Evolutionary conservation across 371 early-diverging fungal genomes (phyloP), one percentile per base, ranked within the genome.

Genomic region (Lichtheimia hyalospora): DNA sequence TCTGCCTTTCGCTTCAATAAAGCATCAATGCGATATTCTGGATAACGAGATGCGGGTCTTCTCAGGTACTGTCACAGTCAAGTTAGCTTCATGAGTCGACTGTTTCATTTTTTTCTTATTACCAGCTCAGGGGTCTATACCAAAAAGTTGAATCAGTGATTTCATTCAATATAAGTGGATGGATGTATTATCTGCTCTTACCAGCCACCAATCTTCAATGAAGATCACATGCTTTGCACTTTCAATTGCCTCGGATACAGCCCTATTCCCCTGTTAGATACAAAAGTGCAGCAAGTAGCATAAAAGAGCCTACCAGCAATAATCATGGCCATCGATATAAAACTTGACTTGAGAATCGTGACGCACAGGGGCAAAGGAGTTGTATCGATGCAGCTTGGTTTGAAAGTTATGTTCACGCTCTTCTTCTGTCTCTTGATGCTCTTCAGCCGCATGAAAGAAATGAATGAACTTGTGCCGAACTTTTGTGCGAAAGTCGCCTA

Each of bases 171-270:
- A 34, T 10, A 34, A 34, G 10, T 34, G 3, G n/a, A 27, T 27
- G 27, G 7, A 34, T 21, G 40, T 52, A 20, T 6, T 10, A 41
- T 52, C 15, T 16, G 44, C 24, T 16, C 64, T 75, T 80, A 86
- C 87, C 80, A 93, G 75, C 92, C 96, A 96, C 97, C 97, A 97
- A 73, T 93, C 97, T 39, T 84, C 84, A 63, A 96, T 94, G 69
- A 89, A 95, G 50, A 96, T 90, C 60, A 78, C 81, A 27, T 84
- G 78, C 28, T 83, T 82, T 41, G 96, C 95, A 25, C 77, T 75
- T 61, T 85, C 77, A 61, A 96, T 81, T 20, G 92, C 90, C 57
- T 92, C 91, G 4, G 91, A 84, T 5, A 94, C 80, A 24, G 89
- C 89, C 79, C 79, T 78, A 18, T n/a, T n/a, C 3, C 16, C n/a